These are phyloP conservation scores for Phytophthora cajani DNA, from an alignment of 352 stramenopile species.

Conservation along the genomic window DNA sequence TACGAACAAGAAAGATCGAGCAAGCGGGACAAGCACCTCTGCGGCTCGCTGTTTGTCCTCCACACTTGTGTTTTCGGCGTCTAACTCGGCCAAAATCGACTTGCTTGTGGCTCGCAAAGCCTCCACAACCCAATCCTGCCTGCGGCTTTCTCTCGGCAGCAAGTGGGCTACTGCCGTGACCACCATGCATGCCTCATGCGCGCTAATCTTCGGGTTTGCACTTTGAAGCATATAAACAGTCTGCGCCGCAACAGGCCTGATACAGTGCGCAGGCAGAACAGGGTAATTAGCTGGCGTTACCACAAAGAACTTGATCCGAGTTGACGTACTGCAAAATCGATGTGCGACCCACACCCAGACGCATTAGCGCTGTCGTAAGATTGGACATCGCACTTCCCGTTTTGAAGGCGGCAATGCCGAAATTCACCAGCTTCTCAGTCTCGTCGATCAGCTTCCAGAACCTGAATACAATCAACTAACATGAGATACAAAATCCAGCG, in stretches of 20 bases:
- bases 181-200: slow-evolving; percentile 58
- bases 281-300: background rate
- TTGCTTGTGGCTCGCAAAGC: slow-evolving; percentile 49
- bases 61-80: slow-evolving; percentile 27
- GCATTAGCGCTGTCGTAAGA: slow-evolving; percentile 54
- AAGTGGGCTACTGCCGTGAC: slow-evolving; percentile 56
- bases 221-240: slow-evolving; percentile 44
- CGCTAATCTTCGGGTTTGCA: slow-evolving; percentile 39
- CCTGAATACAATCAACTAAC: slow-evolving; percentile 21
- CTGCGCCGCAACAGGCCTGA: slow-evolving; percentile 59
- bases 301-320: background rate
- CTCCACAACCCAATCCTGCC: slow-evolving; percentile 57
- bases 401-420: slow-evolving; percentile 63
- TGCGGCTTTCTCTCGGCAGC: slow-evolving; percentile 54
- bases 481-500: background rate
- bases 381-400: slow-evolving; percentile 47
- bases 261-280: background rate
- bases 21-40: slow-evolving; percentile 54
- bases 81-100: slow-evolving; percentile 36
- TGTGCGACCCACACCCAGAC: slow-evolving; percentile 61
- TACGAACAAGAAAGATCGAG: slow-evolving; percentile 56
- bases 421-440: slow-evolving; percentile 72
- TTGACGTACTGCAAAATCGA: slow-evolving; percentile 64
- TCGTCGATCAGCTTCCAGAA: slow-evolving; percentile 77
- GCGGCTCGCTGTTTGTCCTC: slow-evolving; percentile 28